These are phyloP conservation scores for Neopestalotiopsis sp. DNA, from an alignment of 2,329 filamentous ascomycete genomes.

Conservation along the genomic window DNA sequence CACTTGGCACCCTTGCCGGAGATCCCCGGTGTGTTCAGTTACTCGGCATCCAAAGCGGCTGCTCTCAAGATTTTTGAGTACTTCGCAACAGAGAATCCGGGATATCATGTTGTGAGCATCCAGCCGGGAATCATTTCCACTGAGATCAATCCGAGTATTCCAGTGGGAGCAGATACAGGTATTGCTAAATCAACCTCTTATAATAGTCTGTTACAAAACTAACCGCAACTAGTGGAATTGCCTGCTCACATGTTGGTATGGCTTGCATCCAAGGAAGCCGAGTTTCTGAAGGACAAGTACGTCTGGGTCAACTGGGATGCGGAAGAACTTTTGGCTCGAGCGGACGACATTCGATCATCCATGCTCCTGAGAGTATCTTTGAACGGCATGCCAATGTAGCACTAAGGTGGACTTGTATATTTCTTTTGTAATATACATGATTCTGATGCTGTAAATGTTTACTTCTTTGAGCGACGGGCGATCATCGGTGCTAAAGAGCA, in stretches of 20 bases:
- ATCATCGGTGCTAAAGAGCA: too few species aligned
- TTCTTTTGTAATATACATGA: not conserved
- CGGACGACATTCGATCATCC: slow-evolving; percentile 35
- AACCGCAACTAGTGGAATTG: slow-evolving; percentile 33
- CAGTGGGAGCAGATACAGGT: not conserved
- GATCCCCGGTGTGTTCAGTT: not conserved
- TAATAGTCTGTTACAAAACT: not conserved
- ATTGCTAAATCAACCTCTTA: not conserved
- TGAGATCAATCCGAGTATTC: slow-evolving; percentile 26
- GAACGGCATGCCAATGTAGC: not conserved
- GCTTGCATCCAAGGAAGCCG: slow-evolving; percentile 48
- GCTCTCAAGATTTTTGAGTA: not conserved
- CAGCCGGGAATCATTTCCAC: slow-evolving; percentile 46
- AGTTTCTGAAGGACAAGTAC: slow-evolving; percentile 50
- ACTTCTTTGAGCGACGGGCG: too few species aligned
- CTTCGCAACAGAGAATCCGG: slow-evolving; percentile 44
- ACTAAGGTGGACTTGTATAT: not conserved
- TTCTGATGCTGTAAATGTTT: not conserved
- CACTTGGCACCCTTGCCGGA: not conserved
- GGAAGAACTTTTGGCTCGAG: slow-evolving; percentile 48
- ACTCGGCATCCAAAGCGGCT: not conserved
- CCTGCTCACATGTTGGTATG: slow-evolving; percentile 48
- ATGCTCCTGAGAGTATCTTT: not conserved
- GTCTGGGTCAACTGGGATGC: slow-evolving; percentile 58
- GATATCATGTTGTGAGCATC: slow-evolving; percentile 43